Evolutionary conservation across 176 grass and related monocot genomes (phyloP).

Genomic region (Raddia distichophylla): DNA sequence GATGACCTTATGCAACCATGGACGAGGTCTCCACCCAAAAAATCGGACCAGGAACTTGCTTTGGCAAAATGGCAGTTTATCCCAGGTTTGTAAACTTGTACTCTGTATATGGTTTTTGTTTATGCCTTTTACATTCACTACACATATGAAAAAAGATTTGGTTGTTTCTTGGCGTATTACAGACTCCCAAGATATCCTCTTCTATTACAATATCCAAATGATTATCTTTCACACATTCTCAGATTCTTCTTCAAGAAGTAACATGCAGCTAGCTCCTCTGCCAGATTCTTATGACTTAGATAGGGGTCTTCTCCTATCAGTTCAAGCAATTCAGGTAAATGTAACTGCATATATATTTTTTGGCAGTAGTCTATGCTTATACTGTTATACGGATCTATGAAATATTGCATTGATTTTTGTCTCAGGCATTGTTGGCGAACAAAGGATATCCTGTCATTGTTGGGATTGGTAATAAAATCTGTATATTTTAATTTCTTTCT

Average conservation of each 20-base stretch:
- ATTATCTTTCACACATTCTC: constrained; percentile 45
- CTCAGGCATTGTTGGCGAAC: constrained; percentile 94
- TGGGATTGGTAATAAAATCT: constrained; percentile 79
- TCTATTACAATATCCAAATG: constrained; percentile 12
- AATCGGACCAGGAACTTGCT: constrained; percentile 74
- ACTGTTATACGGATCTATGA: constrained; percentile 8
- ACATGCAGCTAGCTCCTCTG: constrained; percentile 71
- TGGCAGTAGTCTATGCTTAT: not conserved
- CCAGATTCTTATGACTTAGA: constrained; percentile 97
- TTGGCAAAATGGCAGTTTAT: constrained; percentile 88
- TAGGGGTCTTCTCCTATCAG: constrained; percentile 91
- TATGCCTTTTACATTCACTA: constrained; percentile 17
- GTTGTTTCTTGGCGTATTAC: constrained; percentile 26
- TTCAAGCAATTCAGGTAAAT: constrained; percentile 96
- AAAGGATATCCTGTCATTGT: constrained; percentile 98
- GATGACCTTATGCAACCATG: constrained; percentile 84
- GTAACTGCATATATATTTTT: not conserved
- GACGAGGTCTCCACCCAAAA: constrained; percentile 93
- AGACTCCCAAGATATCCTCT: not conserved
- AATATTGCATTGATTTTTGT: constrained; percentile 30
- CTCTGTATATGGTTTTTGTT: constrained; percentile 14
- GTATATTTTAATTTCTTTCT: not conserved
- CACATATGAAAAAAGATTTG: constrained; percentile 15
- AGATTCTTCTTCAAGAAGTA: constrained; percentile 90
- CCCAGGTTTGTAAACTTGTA: constrained; percentile 65